These are phyloP conservation scores for Xanthoconium stramineum DNA, from an alignment of 768 basidiomycete genomes.

Conservation along the genomic window DNA sequence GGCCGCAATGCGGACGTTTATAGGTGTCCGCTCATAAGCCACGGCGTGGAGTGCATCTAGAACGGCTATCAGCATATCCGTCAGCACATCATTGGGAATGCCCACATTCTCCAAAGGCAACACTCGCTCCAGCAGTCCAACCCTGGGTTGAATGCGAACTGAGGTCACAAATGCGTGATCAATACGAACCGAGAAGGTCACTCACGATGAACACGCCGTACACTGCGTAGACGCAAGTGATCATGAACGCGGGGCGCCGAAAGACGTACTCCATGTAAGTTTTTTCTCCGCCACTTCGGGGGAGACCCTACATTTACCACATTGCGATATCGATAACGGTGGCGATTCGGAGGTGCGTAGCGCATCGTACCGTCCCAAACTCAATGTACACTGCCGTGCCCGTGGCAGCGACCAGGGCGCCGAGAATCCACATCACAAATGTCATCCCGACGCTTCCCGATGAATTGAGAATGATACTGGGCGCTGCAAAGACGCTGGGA, in stretches of 20 bases:
- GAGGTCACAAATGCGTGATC: neutral
- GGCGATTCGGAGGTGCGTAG: neutral
- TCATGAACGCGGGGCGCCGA: slow-evolving; percentile 56
- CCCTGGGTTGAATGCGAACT: slow-evolving; percentile 37
- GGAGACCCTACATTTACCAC: slow-evolving; percentile 47
- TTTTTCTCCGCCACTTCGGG: slow-evolving; percentile 72
- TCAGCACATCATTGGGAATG: neutral
- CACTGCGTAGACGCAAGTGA: slow-evolving; percentile 54
- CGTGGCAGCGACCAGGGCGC: slow-evolving; percentile 58
- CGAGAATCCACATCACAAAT: slow-evolving; percentile 67
- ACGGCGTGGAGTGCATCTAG: slow-evolving; percentile 60
- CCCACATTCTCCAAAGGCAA: slow-evolving; percentile 74
- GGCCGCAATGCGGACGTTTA: slow-evolving; percentile 44
- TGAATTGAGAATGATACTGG: slow-evolving; percentile 60
- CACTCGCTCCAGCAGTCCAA: slow-evolving; percentile 52
- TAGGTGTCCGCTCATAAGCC: slow-evolving; percentile 40
- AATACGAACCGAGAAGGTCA: neutral
- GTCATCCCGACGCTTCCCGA: slow-evolving; percentile 70
- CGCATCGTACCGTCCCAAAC: slow-evolving; percentile 55
- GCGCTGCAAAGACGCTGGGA: slow-evolving; percentile 65
- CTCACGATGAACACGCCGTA: slow-evolving; percentile 59
- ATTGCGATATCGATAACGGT: neutral
- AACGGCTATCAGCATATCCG: neutral
- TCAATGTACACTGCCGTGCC: slow-evolving; percentile 75
- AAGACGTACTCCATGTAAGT: slow-evolving; percentile 72